phyloP scores from a whole-genome alignment of 2,329 filamentous ascomycete genomes.

The Zymoseptoria crescenta region DNA sequence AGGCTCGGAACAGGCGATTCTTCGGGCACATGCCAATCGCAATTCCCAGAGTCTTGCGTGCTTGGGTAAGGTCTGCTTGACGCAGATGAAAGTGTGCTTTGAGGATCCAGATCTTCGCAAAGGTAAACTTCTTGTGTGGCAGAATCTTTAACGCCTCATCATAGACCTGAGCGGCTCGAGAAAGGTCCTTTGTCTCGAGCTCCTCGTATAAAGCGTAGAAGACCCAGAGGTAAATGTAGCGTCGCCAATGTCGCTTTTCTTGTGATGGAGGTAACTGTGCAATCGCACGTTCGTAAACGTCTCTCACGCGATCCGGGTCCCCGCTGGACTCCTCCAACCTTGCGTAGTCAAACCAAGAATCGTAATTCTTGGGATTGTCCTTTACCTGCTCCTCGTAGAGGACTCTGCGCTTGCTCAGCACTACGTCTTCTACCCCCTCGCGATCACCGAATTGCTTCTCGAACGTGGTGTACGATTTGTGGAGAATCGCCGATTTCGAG shows the following conservation, averaged over 20 bases:
- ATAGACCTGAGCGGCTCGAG: slow-evolving; percentile 82
- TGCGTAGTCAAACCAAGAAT: slow-evolving; percentile 94
- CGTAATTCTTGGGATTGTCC: slow-evolving; percentile 93
- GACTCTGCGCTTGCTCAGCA: slow-evolving; percentile 85
- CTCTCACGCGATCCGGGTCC: slow-evolving; percentile 73
- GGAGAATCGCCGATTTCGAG: slow-evolving; percentile 73
- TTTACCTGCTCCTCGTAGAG: slow-evolving; percentile 92
- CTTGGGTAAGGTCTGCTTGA: slow-evolving; percentile 69
- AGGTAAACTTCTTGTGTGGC: slow-evolving; percentile 94
- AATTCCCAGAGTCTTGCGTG: slow-evolving; percentile 80
- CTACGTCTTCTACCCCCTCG: slow-evolving; percentile 90
- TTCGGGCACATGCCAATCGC: slow-evolving; percentile 94
- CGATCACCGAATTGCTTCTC: slow-evolving; percentile 96
- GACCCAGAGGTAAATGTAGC: slow-evolving; percentile 96
- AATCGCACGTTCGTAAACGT: slow-evolving; percentile 92
- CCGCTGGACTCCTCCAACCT: slow-evolving; percentile 79
- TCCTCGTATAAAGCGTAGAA: slow-evolving; percentile 98
- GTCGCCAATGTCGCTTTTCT: slow-evolving; percentile 93
- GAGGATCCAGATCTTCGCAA: slow-evolving; percentile 91
- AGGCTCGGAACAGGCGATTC: slow-evolving; percentile 88
- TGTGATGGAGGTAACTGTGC: slow-evolving; percentile 90
- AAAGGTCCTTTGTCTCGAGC: slow-evolving; percentile 68
- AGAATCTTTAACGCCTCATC: slow-evolving; percentile 78
- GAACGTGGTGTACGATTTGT: slow-evolving; percentile 93
- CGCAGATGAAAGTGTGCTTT: slow-evolving; percentile 91